Percentiles rank a stretch among this genome's conserved stretches.
These are phyloP conservation scores for Kodamaea ohmeri DNA, from an alignment of 1,139 yeast genomes.

Conservation along the genomic window DNA sequence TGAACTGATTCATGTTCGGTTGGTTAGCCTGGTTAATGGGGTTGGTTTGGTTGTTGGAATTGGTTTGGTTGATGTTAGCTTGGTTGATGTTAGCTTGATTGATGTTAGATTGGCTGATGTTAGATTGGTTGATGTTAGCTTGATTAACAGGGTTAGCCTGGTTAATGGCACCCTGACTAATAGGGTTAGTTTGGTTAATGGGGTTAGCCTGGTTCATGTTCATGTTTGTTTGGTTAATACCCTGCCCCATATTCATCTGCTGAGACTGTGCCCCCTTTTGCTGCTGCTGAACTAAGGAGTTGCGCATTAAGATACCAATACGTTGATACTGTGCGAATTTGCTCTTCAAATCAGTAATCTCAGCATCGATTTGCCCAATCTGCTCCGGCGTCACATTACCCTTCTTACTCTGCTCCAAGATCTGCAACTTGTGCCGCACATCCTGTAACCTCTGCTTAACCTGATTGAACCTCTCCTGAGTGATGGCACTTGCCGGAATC, in stretches of 20 bases:
- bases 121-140: too few relatives aligned
- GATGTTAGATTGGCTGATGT: too few relatives aligned
- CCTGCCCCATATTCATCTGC: constrained; percentile 9
- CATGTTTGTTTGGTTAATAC: too few relatives aligned
- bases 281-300: constrained; percentile 35
- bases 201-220: constrained; percentile 1
- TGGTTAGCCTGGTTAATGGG: too few relatives aligned
- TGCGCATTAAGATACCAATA: constrained; percentile 39
- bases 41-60: too few relatives aligned
- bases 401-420: constrained; percentile 33
- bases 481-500: constrained; percentile 30
- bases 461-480: constrained; percentile 41
- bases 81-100: too few relatives aligned
- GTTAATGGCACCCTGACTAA: not conserved
- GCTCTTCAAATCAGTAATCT: constrained; percentile 33
- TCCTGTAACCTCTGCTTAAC: constrained; percentile 40
- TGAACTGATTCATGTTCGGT: constrained; percentile 12
- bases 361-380: constrained; percentile 33
- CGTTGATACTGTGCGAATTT: constrained; percentile 39
- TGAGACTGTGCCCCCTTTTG: too few relatives aligned
- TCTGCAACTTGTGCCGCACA: constrained; percentile 39
- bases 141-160: too few relatives aligned
- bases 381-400: constrained; percentile 33
- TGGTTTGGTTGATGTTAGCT: too few relatives aligned
- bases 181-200: not conserved